A percentile compares a stretch with the other conserved stretches of the same genome.
These are phyloP conservation scores for Wilcoxina mikolae DNA, from an alignment of 495 filamentous ascomycete species.

Conservation along the genomic window DNA sequence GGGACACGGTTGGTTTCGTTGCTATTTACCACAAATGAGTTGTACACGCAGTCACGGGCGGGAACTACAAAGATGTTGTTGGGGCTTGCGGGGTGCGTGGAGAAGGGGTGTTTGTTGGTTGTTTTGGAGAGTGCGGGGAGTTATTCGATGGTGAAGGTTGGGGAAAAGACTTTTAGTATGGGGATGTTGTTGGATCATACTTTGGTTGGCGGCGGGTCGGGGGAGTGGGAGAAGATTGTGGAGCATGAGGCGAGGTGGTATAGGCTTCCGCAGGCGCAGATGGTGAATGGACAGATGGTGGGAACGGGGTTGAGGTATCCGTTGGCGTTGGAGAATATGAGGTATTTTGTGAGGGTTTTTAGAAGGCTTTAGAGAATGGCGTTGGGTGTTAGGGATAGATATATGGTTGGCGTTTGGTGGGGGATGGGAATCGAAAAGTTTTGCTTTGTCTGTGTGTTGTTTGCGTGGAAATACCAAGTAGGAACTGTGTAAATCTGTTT, in stretches of 20 bases:
- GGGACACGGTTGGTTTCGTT: conserved; percentile 52
- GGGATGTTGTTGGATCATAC: conserved; percentile 80
- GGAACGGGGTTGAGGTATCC: conserved; percentile 51
- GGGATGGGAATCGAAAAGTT: no score
- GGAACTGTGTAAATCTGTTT: no score
- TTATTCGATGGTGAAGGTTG: conserved; percentile 65
- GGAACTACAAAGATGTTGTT: conserved; percentile 63
- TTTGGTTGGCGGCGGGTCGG: conserved; percentile 38
- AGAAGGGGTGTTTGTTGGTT: conserved; percentile 50
- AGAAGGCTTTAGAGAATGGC: neutral
- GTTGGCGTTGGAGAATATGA: conserved; percentile 80
- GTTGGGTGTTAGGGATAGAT: neutral
- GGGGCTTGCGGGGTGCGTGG: conserved; percentile 41
- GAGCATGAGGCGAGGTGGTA: conserved; percentile 74
- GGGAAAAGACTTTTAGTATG: conserved; percentile 75
- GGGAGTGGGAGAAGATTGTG: conserved; percentile 54
- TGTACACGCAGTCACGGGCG: conserved; percentile 61
- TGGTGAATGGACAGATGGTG: neutral
- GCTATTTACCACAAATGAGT: conserved; percentile 94
- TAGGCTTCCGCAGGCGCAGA: conserved; percentile 39
- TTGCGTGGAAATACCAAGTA: no score
- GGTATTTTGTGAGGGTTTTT: conserved; percentile 40
- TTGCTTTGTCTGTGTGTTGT: no score
- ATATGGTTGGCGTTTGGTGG: conserved; percentile 1
- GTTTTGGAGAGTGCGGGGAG: conserved; percentile 87